Evolutionary conservation across 1,284 basidiomycete species (phyloP).

Genomic region (Anthracocystis setariae): DNA sequence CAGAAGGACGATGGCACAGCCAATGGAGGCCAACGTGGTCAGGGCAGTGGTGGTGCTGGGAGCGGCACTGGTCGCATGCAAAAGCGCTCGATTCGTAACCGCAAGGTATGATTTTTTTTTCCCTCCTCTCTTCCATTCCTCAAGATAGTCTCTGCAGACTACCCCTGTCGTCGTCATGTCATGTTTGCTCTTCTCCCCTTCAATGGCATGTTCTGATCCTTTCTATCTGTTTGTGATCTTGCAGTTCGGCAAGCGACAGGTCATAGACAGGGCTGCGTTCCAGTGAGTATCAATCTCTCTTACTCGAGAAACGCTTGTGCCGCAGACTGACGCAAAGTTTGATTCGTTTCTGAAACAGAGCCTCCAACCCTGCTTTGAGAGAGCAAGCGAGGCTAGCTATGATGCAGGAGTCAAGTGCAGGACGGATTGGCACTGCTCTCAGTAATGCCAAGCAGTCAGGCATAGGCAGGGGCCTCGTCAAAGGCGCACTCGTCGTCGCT

Average conservation of each 20-base stretch:
- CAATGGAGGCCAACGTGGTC: not conserved
- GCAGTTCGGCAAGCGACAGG: constrained; percentile 21
- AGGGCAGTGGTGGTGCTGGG: not conserved
- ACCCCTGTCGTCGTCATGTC: not conserved
- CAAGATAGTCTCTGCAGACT: not conserved
- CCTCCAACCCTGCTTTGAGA: constrained; percentile 14
- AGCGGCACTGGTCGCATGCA: constrained; percentile 17
- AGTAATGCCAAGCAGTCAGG: not conserved
- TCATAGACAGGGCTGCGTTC: not conserved
- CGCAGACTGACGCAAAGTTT: too few relatives aligned
- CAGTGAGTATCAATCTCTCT: too few relatives aligned
- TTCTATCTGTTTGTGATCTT: constrained; percentile 3
- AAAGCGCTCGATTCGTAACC: constrained; percentile 28
- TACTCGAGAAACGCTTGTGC: too few relatives aligned
- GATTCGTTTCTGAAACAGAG: constrained; percentile 3
- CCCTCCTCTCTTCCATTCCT: not conserved
- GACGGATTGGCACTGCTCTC: not conserved
- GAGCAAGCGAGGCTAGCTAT: constrained; percentile 11
- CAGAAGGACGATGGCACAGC: constrained; percentile 4
- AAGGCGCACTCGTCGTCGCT: constrained; percentile 6
- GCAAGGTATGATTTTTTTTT: constrained; percentile 32
- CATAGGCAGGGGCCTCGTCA: not conserved
- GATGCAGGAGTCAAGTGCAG: not conserved
- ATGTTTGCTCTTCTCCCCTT: not conserved
- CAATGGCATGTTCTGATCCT: constrained; percentile 14